Conservation (phyloP, 208 protist species). For the Novymonas esmeraldas region DNA sequence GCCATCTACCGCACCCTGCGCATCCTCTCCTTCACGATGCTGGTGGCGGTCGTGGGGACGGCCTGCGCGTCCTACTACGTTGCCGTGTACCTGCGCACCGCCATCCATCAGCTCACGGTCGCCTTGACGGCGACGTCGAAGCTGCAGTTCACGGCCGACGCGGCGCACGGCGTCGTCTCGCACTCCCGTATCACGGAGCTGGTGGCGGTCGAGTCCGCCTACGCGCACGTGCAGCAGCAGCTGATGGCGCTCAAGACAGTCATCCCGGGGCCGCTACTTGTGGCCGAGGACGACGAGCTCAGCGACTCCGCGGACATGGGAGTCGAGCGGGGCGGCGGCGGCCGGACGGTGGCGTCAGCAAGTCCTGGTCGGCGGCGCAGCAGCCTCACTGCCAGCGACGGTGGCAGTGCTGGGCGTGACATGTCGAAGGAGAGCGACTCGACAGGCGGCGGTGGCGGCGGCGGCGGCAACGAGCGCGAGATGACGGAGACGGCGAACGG, state of each 20-base stretch:
- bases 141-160: conserved; percentile 21
- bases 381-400: no score
- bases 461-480: not conserved
- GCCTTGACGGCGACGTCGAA: conserved; percentile 20
- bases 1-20: conserved; percentile 15
- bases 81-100: conserved; percentile 15
- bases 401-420: no score
- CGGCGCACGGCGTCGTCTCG: not conserved
- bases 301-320: no score
- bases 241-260: conserved; percentile 29
- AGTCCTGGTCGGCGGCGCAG: no score
- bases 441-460: no score
- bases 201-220: conserved; percentile 15
- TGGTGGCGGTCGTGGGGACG: conserved; percentile 5
- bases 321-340: no score
- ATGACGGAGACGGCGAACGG: not conserved
- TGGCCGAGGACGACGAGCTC: conserved; percentile 1
- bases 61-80: conserved; percentile 10
- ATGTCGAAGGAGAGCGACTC: no score
- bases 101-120: conserved; percentile 15
- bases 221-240: conserved; percentile 27
- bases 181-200: conserved; percentile 22
- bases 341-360: no score
- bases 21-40: conserved; percentile 10
- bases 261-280: conserved; percentile 22